Conservation (phyloP, 139 green algal genomes). For the Eudorina sp. region DNA sequence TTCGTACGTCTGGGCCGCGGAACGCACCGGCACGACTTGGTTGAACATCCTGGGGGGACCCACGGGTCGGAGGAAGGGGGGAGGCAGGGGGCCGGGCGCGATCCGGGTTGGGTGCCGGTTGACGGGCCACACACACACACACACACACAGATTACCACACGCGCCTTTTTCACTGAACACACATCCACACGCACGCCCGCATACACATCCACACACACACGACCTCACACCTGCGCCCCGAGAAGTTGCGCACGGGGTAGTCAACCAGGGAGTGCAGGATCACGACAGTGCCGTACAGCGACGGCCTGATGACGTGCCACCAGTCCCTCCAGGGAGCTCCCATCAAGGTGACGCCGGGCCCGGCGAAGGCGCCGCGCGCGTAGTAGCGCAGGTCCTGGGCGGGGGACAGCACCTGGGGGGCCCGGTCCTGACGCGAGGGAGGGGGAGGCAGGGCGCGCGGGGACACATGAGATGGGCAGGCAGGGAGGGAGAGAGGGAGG, state of each 20-base stretch:
- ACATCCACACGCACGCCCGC: background rate
- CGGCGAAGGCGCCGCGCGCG: slow-evolving; percentile 51
- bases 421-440: too few species aligned
- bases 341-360: slow-evolving; percentile 13
- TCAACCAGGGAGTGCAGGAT: slow-evolving; percentile 38
- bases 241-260: slow-evolving; percentile 39
- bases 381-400: slow-evolving; percentile 52
- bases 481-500: too few species aligned
- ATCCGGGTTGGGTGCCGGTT: too few species aligned
- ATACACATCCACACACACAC: background rate
- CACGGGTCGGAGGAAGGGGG: background rate
- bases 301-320: background rate
- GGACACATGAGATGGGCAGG: too few species aligned
- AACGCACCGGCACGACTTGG: slow-evolving; percentile 14
- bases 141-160: background rate
- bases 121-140: background rate
- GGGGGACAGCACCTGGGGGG: background rate
- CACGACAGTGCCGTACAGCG: slow-evolving; percentile 9
- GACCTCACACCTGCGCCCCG: slow-evolving; percentile 13
- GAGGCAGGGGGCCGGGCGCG: background rate
- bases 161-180: background rate
- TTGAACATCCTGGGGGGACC: slow-evolving; percentile 31
- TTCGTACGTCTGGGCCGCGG: slow-evolving; percentile 41
- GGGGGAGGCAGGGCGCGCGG: too few species aligned
- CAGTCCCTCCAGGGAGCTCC: slow-evolving; percentile 37